Evolutionary conservation across 805 yeast genomes (phyloP), one percentile per base, ranked within the genome.

Genomic region (Tetrapisispora pingtungensis): DNA sequence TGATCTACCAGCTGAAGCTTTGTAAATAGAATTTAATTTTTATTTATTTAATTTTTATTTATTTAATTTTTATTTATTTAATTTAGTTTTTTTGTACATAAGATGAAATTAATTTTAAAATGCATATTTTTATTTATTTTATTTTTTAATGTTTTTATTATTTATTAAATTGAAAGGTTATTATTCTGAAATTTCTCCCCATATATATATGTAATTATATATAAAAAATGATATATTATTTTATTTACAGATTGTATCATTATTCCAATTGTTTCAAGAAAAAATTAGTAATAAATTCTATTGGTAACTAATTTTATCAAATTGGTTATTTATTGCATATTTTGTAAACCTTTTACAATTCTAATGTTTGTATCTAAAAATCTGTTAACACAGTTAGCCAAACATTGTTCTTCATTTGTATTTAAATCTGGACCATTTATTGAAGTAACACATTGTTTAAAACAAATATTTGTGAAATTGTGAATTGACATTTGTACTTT

Each of bases 401-500:
- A 67, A 62, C 97, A 89, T 31, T 70, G 64, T 52, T 81, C 84
- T 64, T 89, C 97, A 44, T 63, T 62, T 2, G 66, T 43, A 49
- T 71, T 71, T 51, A 88, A 69, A 39, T 69, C 70, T 27, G 74
- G 74, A 46, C 69, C 65, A 40, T 69, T 66, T 41, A 76, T 62
- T 5, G 66, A 48, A 18, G 64, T 68, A 42, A 87, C 74, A 65
- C 97, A 89, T 66, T 84, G 84, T 62, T 82, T 84, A 73, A 87
- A 89, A 63, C 97, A 89, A 71, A 81, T 72, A 59, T 87, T 89
- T 24, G 96, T 88, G 74, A 86, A 87, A 57, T 74, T 77, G 62
- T 89, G 96, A 48, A 89, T 84, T 30, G 94, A 78, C 68, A 76
- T 74, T 64, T 87, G 96, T 27, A 89, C 85, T 67, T 87, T 86